A percentile compares a stretch with the other conserved stretches of the same genome.
Evolutionary conservation across 805 yeast species (phyloP).

Genomic region (Metschnikowia aberdeeniae): DNA sequence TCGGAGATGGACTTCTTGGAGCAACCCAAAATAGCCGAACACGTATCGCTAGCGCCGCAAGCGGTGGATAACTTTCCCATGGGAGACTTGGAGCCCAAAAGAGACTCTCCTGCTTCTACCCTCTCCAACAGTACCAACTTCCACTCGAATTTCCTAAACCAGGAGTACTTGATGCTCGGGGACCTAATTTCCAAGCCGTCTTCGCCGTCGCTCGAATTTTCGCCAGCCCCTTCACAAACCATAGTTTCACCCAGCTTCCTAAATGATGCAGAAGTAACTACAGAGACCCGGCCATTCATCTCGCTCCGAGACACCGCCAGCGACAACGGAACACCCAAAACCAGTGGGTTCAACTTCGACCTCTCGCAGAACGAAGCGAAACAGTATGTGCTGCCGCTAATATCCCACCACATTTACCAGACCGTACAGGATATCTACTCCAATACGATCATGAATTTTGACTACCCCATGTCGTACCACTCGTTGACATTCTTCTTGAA

Average conservation of each 20-base stretch:
- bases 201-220: constrained; percentile 34
- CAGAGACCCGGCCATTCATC: constrained; percentile 37
- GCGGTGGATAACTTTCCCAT: not conserved
- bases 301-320: constrained; percentile 29
- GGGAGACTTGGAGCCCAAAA: not conserved
- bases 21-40: not conserved
- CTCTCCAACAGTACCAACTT: constrained; percentile 20
- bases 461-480: constrained; percentile 62
- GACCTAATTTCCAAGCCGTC: constrained; percentile 44
- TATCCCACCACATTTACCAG: constrained; percentile 53
- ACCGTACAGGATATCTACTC: constrained; percentile 47
- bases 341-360: constrained; percentile 13
- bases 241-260: constrained; percentile 13
- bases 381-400: constrained; percentile 54
- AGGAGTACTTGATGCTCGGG: constrained; percentile 49
- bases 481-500: constrained; percentile 53
- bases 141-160: constrained; percentile 45
- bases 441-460: constrained; percentile 47
- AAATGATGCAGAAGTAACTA: constrained; percentile 10
- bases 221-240: constrained; percentile 7
- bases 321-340: constrained; percentile 5
- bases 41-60: constrained; percentile 1
- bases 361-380: constrained; percentile 13
- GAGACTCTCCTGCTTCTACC: constrained; percentile 12
- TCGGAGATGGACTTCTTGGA: not conserved